Evolutionary conservation across 441 rosid genomes (phyloP), one percentile per base, ranked within the genome.

Genomic region (Manihot esculenta): DNA sequence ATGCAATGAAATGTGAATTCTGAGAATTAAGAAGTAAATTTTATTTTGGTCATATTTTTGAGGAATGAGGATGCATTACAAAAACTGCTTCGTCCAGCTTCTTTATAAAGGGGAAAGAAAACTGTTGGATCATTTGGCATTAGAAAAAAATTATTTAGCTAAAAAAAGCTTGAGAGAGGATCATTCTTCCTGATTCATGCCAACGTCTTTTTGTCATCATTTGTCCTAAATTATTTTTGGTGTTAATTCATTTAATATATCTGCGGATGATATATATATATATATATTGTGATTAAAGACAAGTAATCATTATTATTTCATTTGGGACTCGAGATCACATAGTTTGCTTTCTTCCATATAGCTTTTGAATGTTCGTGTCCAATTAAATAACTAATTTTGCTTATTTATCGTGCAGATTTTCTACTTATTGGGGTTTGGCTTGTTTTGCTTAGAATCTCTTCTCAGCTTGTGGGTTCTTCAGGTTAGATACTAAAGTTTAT

Each of bases 401-500:
- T 56, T 30, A 4, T 1, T 55, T 50, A n/a, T 41, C 15, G 8
- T 77, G 86, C 97, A 92, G 97, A 87, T 94, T 57, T 94, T 94
- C 83, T 94, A 85, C 86, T 78, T 92, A 53, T 75, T 92, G 72
- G 97, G 99, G 35, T 89, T 90, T 20, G 97, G 84, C 60, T 81
- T 94, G 64, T 94, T 94, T 74, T 89, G 93, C 89, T 77, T 92
- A 67, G 99, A 94, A 82, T 74, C 92, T 17, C 81, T 93, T 71
- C 82, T 91, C 56, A 93, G 97, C 81, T 78, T 92, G 64, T 94
- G 99, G 97, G 99, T 94, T 79, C 84, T 94, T 72, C 97, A 94
- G 95, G 99, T 92, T 68, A 79, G 86, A 70, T 61, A 42, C 64
- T 11, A n/a, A 35, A 15, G 1, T 30, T 30, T 30, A 30, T 30